These are phyloP conservation scores for Mediolabrus comicus DNA, from an alignment of 108 stramenopile species.

Conservation along the genomic window DNA sequence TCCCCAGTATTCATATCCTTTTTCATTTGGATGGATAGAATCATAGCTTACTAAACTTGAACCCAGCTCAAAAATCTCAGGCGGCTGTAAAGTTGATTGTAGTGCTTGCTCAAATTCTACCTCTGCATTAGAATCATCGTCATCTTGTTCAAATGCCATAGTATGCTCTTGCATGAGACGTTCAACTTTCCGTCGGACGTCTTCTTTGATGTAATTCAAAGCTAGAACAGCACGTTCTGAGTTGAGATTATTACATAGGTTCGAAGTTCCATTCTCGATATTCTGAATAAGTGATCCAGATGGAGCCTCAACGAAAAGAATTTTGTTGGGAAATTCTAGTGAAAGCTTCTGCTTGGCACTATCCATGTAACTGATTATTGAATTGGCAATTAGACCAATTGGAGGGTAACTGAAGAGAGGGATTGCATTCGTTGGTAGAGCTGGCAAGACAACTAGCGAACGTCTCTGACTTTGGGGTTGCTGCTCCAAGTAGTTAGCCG, in stretches of 20 bases:
- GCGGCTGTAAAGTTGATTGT: no score
- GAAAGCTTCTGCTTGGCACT: no score
- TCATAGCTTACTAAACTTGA: no score
- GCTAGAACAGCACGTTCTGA: constrained; percentile 42
- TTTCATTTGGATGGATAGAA: no score
- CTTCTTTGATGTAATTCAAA: constrained; percentile 44
- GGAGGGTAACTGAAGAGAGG: constrained; percentile 52
- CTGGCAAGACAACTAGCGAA: constrained; percentile 66
- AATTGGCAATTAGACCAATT: constrained; percentile 40
- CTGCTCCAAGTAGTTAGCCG: neutral
- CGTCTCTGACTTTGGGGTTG: neutral
- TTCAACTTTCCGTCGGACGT: constrained; percentile 39
- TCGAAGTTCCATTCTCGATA: constrained; percentile 35
- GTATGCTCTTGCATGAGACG: constrained; percentile 48
- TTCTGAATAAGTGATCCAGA: constrained; percentile 33
- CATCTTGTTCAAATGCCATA: no score
- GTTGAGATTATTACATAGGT: constrained; percentile 27
- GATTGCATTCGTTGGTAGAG: constrained; percentile 49
- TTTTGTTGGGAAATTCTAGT: no score
- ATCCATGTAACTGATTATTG: no score
- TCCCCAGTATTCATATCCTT: no score
- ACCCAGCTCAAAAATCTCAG: no score
- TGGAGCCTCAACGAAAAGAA: constrained; percentile 64
- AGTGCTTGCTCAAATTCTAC: no score
- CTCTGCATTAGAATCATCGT: no score